A percentile compares a stretch with the other conserved stretches of the same genome.
Conservation (phyloP, 305 asterid species). For the Fraxinus platypoda region DNA sequence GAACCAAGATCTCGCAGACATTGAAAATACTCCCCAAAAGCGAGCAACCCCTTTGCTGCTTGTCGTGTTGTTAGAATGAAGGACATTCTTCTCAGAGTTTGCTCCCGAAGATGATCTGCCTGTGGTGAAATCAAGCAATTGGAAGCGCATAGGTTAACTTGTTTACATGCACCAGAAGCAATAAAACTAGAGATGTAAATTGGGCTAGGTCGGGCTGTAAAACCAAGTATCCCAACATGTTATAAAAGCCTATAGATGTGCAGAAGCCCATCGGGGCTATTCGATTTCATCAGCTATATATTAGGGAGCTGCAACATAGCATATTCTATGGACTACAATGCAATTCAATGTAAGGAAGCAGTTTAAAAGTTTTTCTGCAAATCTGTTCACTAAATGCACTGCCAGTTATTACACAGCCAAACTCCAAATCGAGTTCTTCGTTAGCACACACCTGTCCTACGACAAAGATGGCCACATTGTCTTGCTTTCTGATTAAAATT, state of each 20-base stretch:
- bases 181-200: background rate
- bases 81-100: conserved; percentile 80
- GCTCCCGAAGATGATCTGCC: conserved; percentile 93
- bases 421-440: background rate
- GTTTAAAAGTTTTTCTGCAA: background rate
- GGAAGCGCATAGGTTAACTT: background rate
- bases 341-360: background rate
- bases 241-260: background rate
- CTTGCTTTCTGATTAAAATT: background rate
- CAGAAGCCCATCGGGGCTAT: background rate
- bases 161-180: background rate
- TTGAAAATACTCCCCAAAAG: conserved; percentile 81
- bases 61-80: conserved; percentile 69
- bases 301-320: background rate
- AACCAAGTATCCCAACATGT: background rate
- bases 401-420: background rate
- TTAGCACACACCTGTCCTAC: background rate
- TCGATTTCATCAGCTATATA: background rate
- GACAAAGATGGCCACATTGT: background rate
- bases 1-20: conserved; percentile 78
- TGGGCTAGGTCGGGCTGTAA: background rate
- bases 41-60: conserved; percentile 83
- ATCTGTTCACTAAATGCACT: background rate
- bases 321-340: background rate
- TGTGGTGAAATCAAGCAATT: conserved; percentile 23